phyloP scores from a whole-genome alignment of 164 flowering plant species.

The Protea cynaroides region DNA sequence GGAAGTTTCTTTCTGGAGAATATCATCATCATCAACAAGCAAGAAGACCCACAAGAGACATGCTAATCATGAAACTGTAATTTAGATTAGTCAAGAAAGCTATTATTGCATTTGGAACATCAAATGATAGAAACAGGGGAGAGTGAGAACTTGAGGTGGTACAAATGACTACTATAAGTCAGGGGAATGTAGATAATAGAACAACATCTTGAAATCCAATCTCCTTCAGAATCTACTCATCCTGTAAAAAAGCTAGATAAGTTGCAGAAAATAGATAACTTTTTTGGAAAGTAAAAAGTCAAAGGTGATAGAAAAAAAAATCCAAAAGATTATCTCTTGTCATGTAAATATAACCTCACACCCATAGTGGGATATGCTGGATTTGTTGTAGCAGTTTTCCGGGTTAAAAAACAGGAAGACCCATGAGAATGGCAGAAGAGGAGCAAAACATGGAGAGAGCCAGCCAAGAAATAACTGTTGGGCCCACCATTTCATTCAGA shows the following conservation, averaged over 20 bases:
- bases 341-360: neutral
- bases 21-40: neutral
- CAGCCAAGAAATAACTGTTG: no score
- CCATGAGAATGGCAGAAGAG: neutral
- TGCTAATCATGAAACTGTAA: neutral
- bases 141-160: no score
- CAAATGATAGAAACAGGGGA: no score
- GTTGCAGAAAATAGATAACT: neutral
- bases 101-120: no score
- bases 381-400: neutral
- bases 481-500: no score
- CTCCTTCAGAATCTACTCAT: no score
- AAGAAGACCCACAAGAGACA: conserved; percentile 1
- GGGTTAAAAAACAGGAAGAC: neutral
- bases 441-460: no score
- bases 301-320: neutral
- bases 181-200: no score
- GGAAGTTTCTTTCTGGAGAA: conserved; percentile 8
- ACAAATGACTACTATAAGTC: no score
- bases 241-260: no score
- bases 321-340: neutral
- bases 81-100: no score
- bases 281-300: neutral
- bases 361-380: neutral
- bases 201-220: neutral